These are phyloP conservation scores for Strombidium stylifer DNA, from an alignment of 73 alveolate species.

Conservation along the genomic window DNA sequence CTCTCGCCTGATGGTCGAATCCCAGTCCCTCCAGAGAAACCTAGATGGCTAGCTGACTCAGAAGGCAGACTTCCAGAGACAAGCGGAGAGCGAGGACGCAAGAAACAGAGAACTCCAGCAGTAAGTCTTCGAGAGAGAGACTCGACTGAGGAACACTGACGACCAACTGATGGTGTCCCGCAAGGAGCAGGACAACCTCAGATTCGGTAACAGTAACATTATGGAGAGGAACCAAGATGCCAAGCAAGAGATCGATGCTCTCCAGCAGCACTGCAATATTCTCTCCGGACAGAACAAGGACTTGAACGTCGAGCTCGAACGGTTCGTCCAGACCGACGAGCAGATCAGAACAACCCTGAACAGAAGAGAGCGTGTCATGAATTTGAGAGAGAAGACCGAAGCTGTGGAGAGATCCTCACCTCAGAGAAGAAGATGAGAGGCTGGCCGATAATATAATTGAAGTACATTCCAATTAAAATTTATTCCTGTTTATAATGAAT, in stretches of 20 bases:
- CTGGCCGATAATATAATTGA: no score
- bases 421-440: conserved; percentile 21
- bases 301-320: conserved; percentile 28
- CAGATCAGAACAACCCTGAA: conserved; percentile 27
- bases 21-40: conserved; percentile 5
- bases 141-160: conserved; percentile 21
- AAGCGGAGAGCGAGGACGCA: conserved; percentile 7
- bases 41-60: conserved; percentile 17
- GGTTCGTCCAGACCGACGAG: conserved; percentile 39
- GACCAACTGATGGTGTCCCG: conserved; percentile 19
- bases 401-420: conserved; percentile 40
- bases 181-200: conserved; percentile 30
- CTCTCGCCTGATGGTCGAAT: conserved; percentile 7
- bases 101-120: conserved; percentile 16
- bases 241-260: conserved; percentile 36
- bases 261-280: conserved; percentile 13
- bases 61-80: not conserved
- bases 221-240: conserved; percentile 14
- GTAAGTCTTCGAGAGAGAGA: conserved; percentile 3
- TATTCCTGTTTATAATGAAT: no score
- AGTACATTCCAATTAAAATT: no score
- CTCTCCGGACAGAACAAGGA: conserved; percentile 22
- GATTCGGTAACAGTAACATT: conserved; percentile 23
- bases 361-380: conserved; percentile 43
- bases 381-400: conserved; percentile 17